These are phyloP conservation scores for Candida albicans DNA, from an alignment of 1,139 yeast genomes.

Conservation along the genomic window DNA sequence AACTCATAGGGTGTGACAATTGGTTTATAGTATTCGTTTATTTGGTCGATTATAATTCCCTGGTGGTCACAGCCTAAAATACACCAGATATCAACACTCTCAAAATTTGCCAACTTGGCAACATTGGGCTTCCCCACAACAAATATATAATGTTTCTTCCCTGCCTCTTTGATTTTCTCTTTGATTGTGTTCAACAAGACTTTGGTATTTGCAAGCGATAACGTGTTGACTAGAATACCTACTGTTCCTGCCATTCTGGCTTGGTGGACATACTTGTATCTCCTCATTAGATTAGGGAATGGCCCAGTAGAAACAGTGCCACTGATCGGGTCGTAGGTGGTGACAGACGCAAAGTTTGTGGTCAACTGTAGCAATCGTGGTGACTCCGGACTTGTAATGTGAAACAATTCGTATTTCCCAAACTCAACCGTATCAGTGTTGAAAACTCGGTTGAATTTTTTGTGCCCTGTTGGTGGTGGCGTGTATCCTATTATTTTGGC, in stretches of 20 bases:
- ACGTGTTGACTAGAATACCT: constrained; percentile 86
- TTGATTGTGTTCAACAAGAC: constrained; percentile 60
- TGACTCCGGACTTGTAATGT: constrained; percentile 70
- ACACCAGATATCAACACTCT: constrained; percentile 89
- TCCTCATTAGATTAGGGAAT: constrained; percentile 72
- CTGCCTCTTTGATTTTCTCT: constrained; percentile 64
- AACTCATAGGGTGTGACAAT: constrained; percentile 93
- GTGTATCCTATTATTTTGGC: constrained; percentile 46
- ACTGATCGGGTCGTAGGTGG: constrained; percentile 45
- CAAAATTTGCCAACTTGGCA: constrained; percentile 94
- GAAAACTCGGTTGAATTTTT: constrained; percentile 11
- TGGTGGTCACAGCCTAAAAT: constrained; percentile 93
- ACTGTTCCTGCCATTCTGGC: constrained; percentile 91
- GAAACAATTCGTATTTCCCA: constrained; percentile 56
- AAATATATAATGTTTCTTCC: constrained; percentile 87
- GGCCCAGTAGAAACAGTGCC: constrained; percentile 51
- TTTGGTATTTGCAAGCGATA: constrained; percentile 74
- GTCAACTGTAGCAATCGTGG: constrained; percentile 76
- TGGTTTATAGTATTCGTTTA: constrained; percentile 82
- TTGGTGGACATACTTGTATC: constrained; percentile 83
- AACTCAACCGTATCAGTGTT: constrained; percentile 25
- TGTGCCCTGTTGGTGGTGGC: constrained; percentile 14
- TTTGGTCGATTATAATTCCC: constrained; percentile 80
- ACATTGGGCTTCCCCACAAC: constrained; percentile 99
- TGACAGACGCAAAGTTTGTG: constrained; percentile 61